Evolutionary conservation across 768 basidiomycete species (phyloP).

Genomic region (Tylopilus subfusipes): DNA sequence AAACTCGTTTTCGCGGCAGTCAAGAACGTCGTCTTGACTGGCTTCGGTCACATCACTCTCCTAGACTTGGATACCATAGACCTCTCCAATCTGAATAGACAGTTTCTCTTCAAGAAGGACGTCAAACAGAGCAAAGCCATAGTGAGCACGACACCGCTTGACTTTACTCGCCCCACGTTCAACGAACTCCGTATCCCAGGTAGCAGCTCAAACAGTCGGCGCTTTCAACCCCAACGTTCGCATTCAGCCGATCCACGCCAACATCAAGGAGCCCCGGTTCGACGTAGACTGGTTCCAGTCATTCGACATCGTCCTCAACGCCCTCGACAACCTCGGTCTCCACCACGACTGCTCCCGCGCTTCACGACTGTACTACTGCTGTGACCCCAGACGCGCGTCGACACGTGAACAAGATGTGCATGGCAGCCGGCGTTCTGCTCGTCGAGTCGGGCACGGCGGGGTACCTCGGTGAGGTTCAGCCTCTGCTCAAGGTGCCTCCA

Average conservation of each 20-base stretch:
- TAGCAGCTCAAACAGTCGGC: slow-evolving; percentile 78
- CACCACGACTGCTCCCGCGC: neutral
- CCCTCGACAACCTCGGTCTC: slow-evolving; percentile 86
- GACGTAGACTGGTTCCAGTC: slow-evolving; percentile 86
- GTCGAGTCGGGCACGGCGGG: slow-evolving; percentile 98
- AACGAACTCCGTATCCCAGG: slow-evolving; percentile 37
- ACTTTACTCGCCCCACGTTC: neutral
- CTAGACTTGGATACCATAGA: slow-evolving; percentile 98
- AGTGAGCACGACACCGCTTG: slow-evolving; percentile 40
- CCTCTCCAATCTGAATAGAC: slow-evolving; percentile 93
- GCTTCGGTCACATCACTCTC: slow-evolving; percentile 89
- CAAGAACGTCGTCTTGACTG: slow-evolving; percentile 92
- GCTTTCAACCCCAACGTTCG: slow-evolving; percentile 86
- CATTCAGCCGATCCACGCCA: slow-evolving; percentile 87
- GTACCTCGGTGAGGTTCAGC: slow-evolving; percentile 95
- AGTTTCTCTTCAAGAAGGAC: slow-evolving; percentile 94
- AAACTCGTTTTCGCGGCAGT: slow-evolving; percentile 45
- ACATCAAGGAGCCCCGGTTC: slow-evolving; percentile 91
- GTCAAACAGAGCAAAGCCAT: slow-evolving; percentile 95
- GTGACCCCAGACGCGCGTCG: slow-evolving; percentile 76
- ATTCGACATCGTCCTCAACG: slow-evolving; percentile 93
- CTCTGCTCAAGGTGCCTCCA: slow-evolving; percentile 72
- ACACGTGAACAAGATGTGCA: slow-evolving; percentile 98
- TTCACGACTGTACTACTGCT: neutral
- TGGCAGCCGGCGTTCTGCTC: slow-evolving; percentile 84